Evolutionary conservation across 805 yeast species (phyloP).

Genomic region (Ogataea sp.): DNA sequence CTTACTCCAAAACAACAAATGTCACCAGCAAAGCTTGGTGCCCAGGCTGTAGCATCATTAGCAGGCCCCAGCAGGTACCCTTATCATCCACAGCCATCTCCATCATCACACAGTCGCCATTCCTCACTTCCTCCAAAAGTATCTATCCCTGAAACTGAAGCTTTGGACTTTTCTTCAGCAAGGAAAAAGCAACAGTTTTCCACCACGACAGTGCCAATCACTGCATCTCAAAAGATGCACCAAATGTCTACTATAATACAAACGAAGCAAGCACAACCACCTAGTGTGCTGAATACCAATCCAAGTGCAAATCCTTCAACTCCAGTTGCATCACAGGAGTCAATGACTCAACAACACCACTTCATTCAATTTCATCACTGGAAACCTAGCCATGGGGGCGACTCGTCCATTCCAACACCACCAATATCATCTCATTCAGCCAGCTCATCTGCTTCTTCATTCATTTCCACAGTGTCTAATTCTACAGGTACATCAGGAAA

Average conservation of each 20-base stretch:
- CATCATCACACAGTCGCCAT: slow-evolving; percentile 16
- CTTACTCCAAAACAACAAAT: slow-evolving; percentile 28
- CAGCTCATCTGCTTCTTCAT: slow-evolving; percentile 1
- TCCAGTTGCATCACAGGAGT: slow-evolving; percentile 15
- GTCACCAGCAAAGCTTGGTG: slow-evolving; percentile 69
- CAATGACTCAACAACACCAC: slow-evolving; percentile 39
- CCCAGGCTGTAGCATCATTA: slow-evolving; percentile 55
- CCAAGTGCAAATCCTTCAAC: background rate
- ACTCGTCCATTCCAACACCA: background rate
- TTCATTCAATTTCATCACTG: slow-evolving; percentile 44
- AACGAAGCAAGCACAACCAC: background rate
- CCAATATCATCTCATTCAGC: background rate
- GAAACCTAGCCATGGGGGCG: slow-evolving; percentile 28
- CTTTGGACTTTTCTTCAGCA: slow-evolving; percentile 16
- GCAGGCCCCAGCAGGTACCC: slow-evolving; percentile 7
- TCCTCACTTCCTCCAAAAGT: slow-evolving; percentile 16
- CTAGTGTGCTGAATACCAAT: background rate
- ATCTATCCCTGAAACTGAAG: slow-evolving; percentile 23
- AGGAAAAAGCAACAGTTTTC: background rate
- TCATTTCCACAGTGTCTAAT: background rate
- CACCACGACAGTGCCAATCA: background rate
- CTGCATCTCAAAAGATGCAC: background rate
- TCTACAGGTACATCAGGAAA: background rate
- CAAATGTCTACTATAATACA: background rate
- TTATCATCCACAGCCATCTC: background rate